phyloP scores from a whole-genome alignment of 768 basidiomycete species.

The Tylopilus subfusipes region DNA sequence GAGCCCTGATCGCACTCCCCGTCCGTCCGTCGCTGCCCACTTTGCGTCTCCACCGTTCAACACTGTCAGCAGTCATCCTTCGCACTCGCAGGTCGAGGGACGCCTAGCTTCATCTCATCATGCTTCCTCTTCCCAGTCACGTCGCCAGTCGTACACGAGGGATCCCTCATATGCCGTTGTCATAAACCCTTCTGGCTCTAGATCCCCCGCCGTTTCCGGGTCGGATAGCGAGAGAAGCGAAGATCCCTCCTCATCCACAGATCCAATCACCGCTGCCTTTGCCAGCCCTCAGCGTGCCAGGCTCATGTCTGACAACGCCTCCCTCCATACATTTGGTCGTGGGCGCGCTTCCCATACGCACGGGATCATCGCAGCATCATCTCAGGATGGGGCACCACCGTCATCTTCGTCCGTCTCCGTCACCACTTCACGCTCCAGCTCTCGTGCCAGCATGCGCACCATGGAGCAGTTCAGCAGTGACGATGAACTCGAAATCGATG shows the following conservation, averaged over 20 bases:
- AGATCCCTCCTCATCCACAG: slow-evolving; percentile 36
- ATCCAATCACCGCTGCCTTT: slow-evolving; percentile 24
- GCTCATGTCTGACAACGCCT: slow-evolving; percentile 40
- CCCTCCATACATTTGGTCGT: slow-evolving; percentile 48
- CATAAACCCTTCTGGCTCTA: background rate
- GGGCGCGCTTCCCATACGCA: slow-evolving; percentile 39
- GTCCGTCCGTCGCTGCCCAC: slow-evolving; percentile 38
- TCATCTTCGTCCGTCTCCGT: slow-evolving; percentile 44
- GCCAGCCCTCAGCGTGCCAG: slow-evolving; percentile 20
- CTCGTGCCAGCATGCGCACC: slow-evolving; percentile 32
- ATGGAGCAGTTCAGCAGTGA: slow-evolving; percentile 44
- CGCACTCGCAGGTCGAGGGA: slow-evolving; percentile 30
- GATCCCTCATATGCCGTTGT: background rate
- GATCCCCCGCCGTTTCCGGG: slow-evolving; percentile 14
- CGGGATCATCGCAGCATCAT: slow-evolving; percentile 18
- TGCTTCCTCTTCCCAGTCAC: slow-evolving; percentile 11
- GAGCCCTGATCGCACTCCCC: slow-evolving; percentile 42
- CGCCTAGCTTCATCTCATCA: slow-evolving; percentile 19
- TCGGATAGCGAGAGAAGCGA: slow-evolving; percentile 34
- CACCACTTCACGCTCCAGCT: slow-evolving; percentile 35
- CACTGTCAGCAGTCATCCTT: slow-evolving; percentile 34
- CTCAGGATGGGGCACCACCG: slow-evolving; percentile 32
- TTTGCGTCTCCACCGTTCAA: background rate
- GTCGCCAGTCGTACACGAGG: slow-evolving; percentile 14
- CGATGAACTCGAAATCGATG: slow-evolving; percentile 44